Evolutionary conservation across 352 stramenopile species (phyloP), one percentile per base, ranked within the genome.

Genomic region (Pythium rishiriense): DNA sequence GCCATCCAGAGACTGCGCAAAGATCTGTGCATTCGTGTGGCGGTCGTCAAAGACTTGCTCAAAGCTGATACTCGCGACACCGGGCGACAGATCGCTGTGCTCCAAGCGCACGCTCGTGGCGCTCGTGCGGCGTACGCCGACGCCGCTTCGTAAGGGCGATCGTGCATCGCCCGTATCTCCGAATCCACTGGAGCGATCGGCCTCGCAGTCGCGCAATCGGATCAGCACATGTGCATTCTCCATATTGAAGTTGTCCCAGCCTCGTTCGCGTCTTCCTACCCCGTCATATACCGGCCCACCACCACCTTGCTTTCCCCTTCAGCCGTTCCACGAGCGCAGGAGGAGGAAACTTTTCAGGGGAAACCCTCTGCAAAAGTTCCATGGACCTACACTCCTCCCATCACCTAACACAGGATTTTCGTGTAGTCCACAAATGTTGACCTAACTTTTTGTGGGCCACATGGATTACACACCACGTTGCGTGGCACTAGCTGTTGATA

Each of bases 41-140:
- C 68, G 26, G 4, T 69, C 33, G 68, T 91, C 83, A 26, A 79
- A 91, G 25, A 92, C 83, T 24, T 78, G 76, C 55, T 94, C 79
- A 54, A 92, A 94, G 28, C 72, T 82, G 70, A 94, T 90, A 52
- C 75, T 91, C 29, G 85, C 80, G 35, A 91, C 81, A 17, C 83
- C 81, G 0, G 83, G 81, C 33, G 81, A 91, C 78, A 92, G 84
- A 21, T 82, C 77, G 59, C 83, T 90, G 74, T 91, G 78, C 68
- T 94, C 83, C 25, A 94, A 48, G 0, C 83, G 81, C 48, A 91
- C 77, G 45, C 73, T 85, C 19, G 76, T 84, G 29, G 78, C 58
- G 58, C 82, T 88, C 6, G 79, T 88, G 41, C 78, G 74, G 37
- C 75, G 73, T 22, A 93, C 72, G n/a, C 80, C 81, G 28, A 67